Percentiles rank a stretch among this genome's conserved stretches.
These are phyloP conservation scores for Vicia faba DNA, from an alignment of 306 rosid genomes.

Conservation along the genomic window DNA sequence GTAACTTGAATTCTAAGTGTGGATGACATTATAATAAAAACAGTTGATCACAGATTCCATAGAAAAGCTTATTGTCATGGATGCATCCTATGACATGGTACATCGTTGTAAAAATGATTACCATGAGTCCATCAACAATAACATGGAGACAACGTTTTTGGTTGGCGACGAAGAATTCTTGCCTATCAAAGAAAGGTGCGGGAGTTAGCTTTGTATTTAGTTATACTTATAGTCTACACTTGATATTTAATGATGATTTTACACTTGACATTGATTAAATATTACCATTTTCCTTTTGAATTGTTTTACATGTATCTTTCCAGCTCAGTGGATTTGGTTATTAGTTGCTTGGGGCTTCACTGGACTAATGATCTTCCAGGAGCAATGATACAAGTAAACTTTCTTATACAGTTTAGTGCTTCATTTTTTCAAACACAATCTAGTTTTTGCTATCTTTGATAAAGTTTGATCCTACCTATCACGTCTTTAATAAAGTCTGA, in stretches of 20 bases:
- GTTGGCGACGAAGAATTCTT: conserved; percentile 91
- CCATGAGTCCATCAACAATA: conserved; percentile 34
- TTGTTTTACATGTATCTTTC: conserved; percentile 37
- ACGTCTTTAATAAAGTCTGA: no score
- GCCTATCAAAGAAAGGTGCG: conserved; percentile 81
- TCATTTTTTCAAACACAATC: no score
- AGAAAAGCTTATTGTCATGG: conserved; percentile 81
- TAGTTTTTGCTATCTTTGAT: no score
- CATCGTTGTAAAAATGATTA: conserved; percentile 59
- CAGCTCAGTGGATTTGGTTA: conserved; percentile 86
- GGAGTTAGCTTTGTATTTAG: not conserved
- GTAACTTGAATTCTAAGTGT: not conserved
- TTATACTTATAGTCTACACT: conserved; percentile 1
- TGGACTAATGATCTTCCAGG: conserved; percentile 99
- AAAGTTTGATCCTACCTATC: no score
- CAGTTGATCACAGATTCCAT: conserved; percentile 57
- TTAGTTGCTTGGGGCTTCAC: conserved; percentile 94
- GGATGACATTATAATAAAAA: not conserved
- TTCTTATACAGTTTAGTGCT: not conserved
- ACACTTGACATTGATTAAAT: conserved; percentile 20
- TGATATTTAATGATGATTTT: conserved; percentile 2
- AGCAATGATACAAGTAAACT: conserved; percentile 89
- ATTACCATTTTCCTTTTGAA: conserved; percentile 25
- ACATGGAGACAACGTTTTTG: conserved; percentile 59
- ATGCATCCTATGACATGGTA: conserved; percentile 80